Base-by-base conservation (phyloP, 345 rosid genomes). In the Arabis hirsuta region DNA sequence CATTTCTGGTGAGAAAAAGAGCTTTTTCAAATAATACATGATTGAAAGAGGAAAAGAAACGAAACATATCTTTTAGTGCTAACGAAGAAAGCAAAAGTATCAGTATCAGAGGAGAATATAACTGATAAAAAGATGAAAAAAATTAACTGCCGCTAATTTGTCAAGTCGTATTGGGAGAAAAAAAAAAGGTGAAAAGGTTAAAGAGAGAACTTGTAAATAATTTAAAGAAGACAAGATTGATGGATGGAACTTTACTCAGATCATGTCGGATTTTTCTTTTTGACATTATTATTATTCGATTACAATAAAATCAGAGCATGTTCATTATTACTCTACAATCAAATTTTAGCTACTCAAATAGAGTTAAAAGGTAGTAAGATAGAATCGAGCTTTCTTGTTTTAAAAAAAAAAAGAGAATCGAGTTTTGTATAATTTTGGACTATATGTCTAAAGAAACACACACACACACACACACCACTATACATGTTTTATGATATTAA, bases 1-100 rank as follows among this genome's bases (percentile, higher is more conserved):
- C 72, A 76, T 71, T 76, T 76, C 72, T 76, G 76, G 72, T 76
- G 76, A 76, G 27, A 43, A 44, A 62, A 12, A 46, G 5, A 42
- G n/a, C 63, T 50, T 32, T 32, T 65, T 10, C 39, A 50, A 50
- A 41, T 29, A 8, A 0, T 7, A 12, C 7, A 50, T 26, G 5
- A 34, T n/a, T 42, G 5, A 29, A 38, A 12, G 29, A 46, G 20
- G 11, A 4, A 32, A 29, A 3, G 2, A 16, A 24, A 2, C 7
- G 39, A 1, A 59, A 42, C n/a, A 44, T 6, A 20, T 20, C 12
- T 19, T 39, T 51, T 59, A 73, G 78, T 73, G 67, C 46, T 39
- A 66, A 50, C 16, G 72, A 66, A 52, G 46, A 52, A 73, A 65
- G 60, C 62, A 51, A 53, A 38, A 22, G 24, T 22, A 22, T 22